These are phyloP conservation scores for Trametes elegans DNA, from an alignment of 768 basidiomycete species.

Conservation along the genomic window DNA sequence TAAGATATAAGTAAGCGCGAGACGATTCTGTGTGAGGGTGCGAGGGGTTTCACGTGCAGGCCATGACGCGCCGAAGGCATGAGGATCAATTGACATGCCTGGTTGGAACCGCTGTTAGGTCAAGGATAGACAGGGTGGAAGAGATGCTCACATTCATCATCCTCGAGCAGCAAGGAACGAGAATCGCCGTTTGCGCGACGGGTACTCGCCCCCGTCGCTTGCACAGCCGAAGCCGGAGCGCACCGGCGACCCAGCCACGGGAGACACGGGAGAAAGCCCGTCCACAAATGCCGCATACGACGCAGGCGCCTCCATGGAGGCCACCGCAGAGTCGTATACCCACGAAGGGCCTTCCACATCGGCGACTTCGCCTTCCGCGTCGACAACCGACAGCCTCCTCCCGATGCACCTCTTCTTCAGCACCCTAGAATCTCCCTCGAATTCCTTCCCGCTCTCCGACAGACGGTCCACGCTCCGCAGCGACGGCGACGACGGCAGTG, in stretches of 20 bases:
- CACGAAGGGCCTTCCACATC: background rate
- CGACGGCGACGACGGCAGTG: slow-evolving; percentile 6
- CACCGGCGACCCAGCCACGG: background rate
- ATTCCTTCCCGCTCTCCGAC: background rate
- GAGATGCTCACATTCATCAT: background rate
- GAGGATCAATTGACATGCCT: no score
- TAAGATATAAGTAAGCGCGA: no score
- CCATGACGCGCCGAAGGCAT: no score
- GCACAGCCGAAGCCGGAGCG: background rate
- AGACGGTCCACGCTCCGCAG: slow-evolving; percentile 1
- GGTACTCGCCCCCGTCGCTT: background rate
- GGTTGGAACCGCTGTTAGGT: background rate
- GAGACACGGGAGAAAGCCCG: slow-evolving; percentile 2
- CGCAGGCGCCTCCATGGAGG: slow-evolving; percentile 1
- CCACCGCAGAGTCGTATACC: slow-evolving; percentile 16
- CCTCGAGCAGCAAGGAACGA: slow-evolving; percentile 14
- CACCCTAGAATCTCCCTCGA: slow-evolving; percentile 2
- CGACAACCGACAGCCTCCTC: slow-evolving; percentile 8
- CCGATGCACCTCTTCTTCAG: slow-evolving; percentile 16
- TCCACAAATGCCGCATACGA: slow-evolving; percentile 3
- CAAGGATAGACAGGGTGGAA: background rate
- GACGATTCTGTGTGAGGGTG: no score
- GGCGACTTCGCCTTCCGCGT: background rate
- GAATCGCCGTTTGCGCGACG: slow-evolving; percentile 15
- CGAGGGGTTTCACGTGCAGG: no score